Base-by-base conservation (phyloP, 1,284 basidiomycete genomes). In the Cutaneotrichosporon cutaneum region DNA sequence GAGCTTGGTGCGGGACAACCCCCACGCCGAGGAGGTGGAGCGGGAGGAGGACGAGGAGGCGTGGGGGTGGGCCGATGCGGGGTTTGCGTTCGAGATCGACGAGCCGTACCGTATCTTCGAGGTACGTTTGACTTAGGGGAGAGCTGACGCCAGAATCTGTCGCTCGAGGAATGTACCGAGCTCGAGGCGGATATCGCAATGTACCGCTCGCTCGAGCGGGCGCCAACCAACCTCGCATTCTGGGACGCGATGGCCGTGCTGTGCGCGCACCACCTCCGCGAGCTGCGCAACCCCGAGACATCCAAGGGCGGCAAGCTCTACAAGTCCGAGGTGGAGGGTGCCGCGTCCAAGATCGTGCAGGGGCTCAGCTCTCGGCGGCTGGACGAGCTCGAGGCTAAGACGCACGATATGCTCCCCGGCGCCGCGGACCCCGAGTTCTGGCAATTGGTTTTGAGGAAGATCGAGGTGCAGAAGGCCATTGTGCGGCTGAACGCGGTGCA, bases 231-330 rank as follows among this genome's bases (percentile, higher is more conserved):
- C 74, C 86, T 94, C 61, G 94, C 98, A 69, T 99, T 98, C 77
- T 99, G 96, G 96, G 91, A 93, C 63, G 90, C 95, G 69, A 95
- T 99, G 91, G 90, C 95, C 85, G 90, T 96, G 10, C 88, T 99
- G 2, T 97, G 94, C 79, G 90, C 94, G 74, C 90, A 97, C 77
- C 87, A 89, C 52, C 80, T 98, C n/a, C 92, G 94, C 53, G 84
- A 86, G 58, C 85, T 94, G 58, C 77, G 84, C 82, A 71, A 85
- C 54, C 74, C 80, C 4, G 75, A 79, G 3, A 74, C 68, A 36
- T 72, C 72, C 30, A 51, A 79, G 81, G 60, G 74, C 30, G 74
- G 74, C 2, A 61, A 71, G 11, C 63, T 74, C 30, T 75, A 72
- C 60, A 71, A 76, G 60, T 56, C 56, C 10, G 72, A 76, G 22